A percentile compares a stretch with the other conserved stretches of the same genome.
These are phyloP conservation scores for Monilinia fructicola DNA, from an alignment of 2,329 filamentous ascomycete species.

Conservation along the genomic window DNA sequence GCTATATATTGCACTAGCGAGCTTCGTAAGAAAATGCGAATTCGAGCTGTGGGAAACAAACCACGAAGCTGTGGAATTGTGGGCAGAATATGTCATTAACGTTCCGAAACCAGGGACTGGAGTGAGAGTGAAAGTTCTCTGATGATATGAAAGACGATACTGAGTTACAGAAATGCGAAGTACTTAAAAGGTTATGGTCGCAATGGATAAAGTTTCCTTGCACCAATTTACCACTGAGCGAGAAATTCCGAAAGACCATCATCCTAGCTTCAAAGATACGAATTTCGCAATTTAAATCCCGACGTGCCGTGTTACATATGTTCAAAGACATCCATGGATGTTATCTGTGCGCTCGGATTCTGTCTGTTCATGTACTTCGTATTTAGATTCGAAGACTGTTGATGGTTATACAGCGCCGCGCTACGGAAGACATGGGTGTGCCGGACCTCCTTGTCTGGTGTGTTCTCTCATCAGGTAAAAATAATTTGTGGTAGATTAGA, in stretches of 20 bases:
- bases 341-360: constrained; percentile 15
- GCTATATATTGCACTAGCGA: constrained; percentile 21
- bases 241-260: neutral
- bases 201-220: neutral
- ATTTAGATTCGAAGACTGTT: neutral
- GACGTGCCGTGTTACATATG: neutral
- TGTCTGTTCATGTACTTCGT: neutral
- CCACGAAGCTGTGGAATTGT: constrained; percentile 14
- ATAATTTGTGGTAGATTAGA: neutral
- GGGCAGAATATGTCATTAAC: constrained; percentile 2
- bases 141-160: neutral
- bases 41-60: constrained; percentile 17
- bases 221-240: neutral
- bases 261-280: neutral
- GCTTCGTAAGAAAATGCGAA: constrained; percentile 13
- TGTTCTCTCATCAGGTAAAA: too few species aligned
- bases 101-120: constrained; percentile 11
- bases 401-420: neutral
- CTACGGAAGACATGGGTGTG: neutral
- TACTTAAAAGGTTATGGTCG: neutral
- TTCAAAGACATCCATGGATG: neutral
- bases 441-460: neutral
- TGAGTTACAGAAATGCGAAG: neutral
- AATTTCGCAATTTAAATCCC: neutral
- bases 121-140: constrained; percentile 20